phyloP scores from a whole-genome alignment of 2,329 filamentous ascomycete genomes.

The Ophiognomonia clavigignenti-juglandacearum region DNA sequence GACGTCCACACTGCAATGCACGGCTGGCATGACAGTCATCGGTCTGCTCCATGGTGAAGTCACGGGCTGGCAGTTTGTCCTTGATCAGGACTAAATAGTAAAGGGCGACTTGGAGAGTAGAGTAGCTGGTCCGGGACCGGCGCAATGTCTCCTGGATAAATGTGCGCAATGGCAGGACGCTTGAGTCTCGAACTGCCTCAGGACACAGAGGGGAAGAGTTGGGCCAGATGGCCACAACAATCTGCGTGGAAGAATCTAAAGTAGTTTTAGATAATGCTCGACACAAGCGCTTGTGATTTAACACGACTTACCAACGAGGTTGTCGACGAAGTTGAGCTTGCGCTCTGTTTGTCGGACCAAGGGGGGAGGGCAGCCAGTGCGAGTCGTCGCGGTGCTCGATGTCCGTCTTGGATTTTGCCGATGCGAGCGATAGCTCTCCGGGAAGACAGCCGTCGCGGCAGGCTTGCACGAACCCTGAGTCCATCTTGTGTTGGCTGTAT shows the following conservation, averaged over 20 bases:
- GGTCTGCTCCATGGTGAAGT: conserved; percentile 83
- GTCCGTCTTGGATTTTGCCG: conserved; percentile 61
- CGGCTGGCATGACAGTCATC: conserved; percentile 67
- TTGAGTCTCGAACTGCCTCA: conserved; percentile 66
- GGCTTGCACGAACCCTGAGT: conserved; percentile 6
- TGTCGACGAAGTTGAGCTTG: conserved; percentile 93
- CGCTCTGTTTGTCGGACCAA: conserved; percentile 85
- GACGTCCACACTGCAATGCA: conserved; percentile 88
- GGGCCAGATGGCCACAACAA: conserved; percentile 97
- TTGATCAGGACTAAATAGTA: conserved; percentile 96
- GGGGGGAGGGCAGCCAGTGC: conserved; percentile 63
- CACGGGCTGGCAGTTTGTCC: conserved; percentile 74
- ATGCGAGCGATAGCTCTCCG: conserved; percentile 40
- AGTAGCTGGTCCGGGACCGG: conserved; percentile 93
- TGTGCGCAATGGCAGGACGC: conserved; percentile 82
- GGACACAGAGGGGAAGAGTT: conserved; percentile 76
- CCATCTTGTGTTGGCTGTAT: conserved; percentile 9
- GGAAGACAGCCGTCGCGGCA: conserved; percentile 12
- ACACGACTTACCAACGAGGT: conserved; percentile 82
- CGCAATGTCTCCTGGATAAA: conserved; percentile 98
- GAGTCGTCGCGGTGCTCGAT: conserved; percentile 47
- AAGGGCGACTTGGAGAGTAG: conserved; percentile 90
- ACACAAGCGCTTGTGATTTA: conserved; percentile 18
- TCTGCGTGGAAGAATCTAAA: conserved; percentile 92
- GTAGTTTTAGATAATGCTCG: conserved; percentile 19